Evolutionary conservation across 2,329 filamentous ascomycete species (phyloP).

Genomic region (Hysterium pulicare): DNA sequence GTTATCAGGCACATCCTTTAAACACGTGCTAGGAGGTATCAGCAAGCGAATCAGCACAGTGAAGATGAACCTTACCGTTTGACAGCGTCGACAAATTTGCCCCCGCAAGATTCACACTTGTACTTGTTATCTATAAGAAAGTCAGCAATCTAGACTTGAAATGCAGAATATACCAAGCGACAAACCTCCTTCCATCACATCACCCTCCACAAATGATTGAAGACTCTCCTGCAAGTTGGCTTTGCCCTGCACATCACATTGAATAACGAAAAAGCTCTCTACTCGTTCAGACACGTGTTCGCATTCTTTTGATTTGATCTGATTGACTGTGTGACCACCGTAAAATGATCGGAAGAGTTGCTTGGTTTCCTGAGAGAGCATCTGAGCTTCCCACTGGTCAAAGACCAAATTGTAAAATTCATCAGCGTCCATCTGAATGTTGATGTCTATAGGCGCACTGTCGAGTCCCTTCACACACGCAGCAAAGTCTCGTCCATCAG

Average conservation of each 20-base stretch:
- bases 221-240: conserved; percentile 78
- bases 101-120: conserved; percentile 86
- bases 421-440: conserved; percentile 95
- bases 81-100: conserved; percentile 81
- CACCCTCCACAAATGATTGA: conserved; percentile 91
- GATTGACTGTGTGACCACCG: conserved; percentile 86
- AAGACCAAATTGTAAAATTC: conserved; percentile 96
- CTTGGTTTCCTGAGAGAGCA: conserved; percentile 65
- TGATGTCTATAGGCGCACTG: conserved; percentile 76
- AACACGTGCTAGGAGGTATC: conserved; percentile 62
- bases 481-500: conserved; percentile 72
- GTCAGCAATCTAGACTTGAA: not conserved
- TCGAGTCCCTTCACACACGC: conserved; percentile 78
- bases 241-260: conserved; percentile 95
- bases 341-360: conserved; percentile 77
- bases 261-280: conserved; percentile 90
- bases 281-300: conserved; percentile 86
- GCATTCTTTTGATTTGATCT: conserved; percentile 94
- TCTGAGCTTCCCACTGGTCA: conserved; percentile 83
- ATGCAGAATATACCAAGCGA: conserved; percentile 5
- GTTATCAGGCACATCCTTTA: conserved; percentile 90
- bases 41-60: conserved; percentile 4
- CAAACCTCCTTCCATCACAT: conserved; percentile 86
- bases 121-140: conserved; percentile 81
- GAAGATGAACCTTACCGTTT: conserved; percentile 59